These are phyloP conservation scores for Blastobotrys capitulatus DNA, from an alignment of 1,139 yeast species.

Conservation along the genomic window DNA sequence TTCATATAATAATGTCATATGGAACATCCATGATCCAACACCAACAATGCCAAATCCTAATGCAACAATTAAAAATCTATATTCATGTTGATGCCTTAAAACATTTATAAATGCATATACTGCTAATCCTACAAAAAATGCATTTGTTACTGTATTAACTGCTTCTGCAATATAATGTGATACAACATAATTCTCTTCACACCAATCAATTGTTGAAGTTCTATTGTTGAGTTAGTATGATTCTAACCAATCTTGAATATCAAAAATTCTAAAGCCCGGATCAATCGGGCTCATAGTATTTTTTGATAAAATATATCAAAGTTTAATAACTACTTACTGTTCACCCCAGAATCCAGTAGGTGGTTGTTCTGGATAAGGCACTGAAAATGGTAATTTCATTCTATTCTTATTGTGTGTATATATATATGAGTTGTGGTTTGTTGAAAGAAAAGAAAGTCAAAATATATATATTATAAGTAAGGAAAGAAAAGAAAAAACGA, in stretches of 20 bases:
- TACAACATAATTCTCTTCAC: conserved; percentile 90
- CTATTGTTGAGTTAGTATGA: conserved; percentile 13
- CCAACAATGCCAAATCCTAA: conserved; percentile 86
- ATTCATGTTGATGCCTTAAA: conserved; percentile 53
- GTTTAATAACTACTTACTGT: conserved; percentile 22
- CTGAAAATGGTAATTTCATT: conserved; percentile 18
- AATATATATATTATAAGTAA: too few relatives aligned
- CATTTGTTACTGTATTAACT: conserved; percentile 73
- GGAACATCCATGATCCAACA: conserved; percentile 89
- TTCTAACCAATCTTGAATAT: neutral
- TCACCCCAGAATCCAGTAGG: conserved; percentile 31
- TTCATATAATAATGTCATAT: conserved; percentile 86
- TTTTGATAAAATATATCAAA: neutral
- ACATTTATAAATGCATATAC: conserved; percentile 60
- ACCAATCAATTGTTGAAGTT: conserved; percentile 84
- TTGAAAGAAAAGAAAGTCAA: too few relatives aligned
- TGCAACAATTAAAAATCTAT: conserved; percentile 63
- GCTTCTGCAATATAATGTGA: conserved; percentile 85
- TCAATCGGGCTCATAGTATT: neutral
- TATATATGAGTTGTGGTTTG: too few relatives aligned
- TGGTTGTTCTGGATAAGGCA: conserved; percentile 29
- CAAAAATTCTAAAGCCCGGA: neutral
- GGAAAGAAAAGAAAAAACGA: too few relatives aligned
- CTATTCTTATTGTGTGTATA: too few relatives aligned
- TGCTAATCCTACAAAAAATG: conserved; percentile 62